Evolutionary conservation across 2,329 filamentous ascomycete genomes (phyloP), one percentile per base, ranked within the genome.

Genomic region (Tolypocladium album): DNA sequence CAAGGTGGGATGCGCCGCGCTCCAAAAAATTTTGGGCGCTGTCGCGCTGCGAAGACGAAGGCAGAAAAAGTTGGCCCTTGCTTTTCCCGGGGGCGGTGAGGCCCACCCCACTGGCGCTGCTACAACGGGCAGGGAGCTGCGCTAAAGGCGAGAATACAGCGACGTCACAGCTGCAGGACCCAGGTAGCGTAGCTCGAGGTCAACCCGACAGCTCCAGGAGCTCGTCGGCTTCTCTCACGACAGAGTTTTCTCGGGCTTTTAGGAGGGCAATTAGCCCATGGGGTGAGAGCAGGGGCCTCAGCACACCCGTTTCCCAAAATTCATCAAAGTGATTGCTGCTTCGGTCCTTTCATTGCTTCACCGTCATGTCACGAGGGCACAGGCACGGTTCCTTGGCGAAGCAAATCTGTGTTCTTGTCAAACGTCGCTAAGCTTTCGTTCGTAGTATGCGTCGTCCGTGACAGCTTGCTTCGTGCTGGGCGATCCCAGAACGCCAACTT

Each of bases 1-100:
- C 47, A 3, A 31, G 36, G 34, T 61, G 57, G 59, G 50, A 62
- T 68, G 68, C 67, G 67, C 67, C 69, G 66, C 58, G 43, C 58
- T 61, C 63, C 66, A 64, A 66, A 68, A 66, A 63, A 62, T 66
- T 69, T 71, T 70, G 67, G 65, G 62, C n/a, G 45, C 60, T 57
- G 56, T 38, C 31, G 34, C 34, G 39, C 13, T 40, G 17, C 39
- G 2, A 38, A 11, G 2, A 57, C 62, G 60, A 60, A 64, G 63
- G 57, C 61, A 67, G 65, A 70, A 69, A 62, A 53, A n/a, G 55
- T 36, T 47, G 50, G 42, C 22, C 66, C 67, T 64, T 47, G 57
- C 57, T 69, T 71, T 67, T 62, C 52, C 70, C 70, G 61, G 50
- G 63, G 63, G 68, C 65, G 68, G 67, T 66, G 62, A 63, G 57